Base-by-base conservation (phyloP, 352 stramenopile genomes). In the Discostella stelligera region DNA sequence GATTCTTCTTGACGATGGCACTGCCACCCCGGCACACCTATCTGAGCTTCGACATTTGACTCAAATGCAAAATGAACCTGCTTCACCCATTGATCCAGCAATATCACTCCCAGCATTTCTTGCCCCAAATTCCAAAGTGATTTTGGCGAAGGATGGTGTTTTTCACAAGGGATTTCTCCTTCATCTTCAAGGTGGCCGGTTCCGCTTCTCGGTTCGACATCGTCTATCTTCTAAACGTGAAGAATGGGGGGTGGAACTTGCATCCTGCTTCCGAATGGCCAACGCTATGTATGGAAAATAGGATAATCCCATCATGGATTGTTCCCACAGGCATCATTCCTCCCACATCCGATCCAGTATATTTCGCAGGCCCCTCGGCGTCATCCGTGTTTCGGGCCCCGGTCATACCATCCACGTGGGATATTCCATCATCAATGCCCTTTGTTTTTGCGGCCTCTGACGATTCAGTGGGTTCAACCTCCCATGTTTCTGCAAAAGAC, bases 61-160 rank as follows among this genome's bases (percentile, higher is more conserved):
- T 55, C 9, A 18, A 11, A 20, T 55, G n/a, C 48, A 18, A 10
- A 32, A 5, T 5, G 27, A 32, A 32, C 27, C 27, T 32, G 27
- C 27, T 32, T 32, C 27, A 32, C 27, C 27, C 27, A 32, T 5
- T 32, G 27, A 32, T 32, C 27, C 27, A 32, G 27, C 27, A 8
- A 27, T 23, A 21, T 10, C 14, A 20, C 48, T 59, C 2, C 53
- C 62, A 41, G 9, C 48, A 2, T 71, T 71, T 25, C 49, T 71
- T 1, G 18, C 7, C 6, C 21, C 27, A 37, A 58, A 71, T 2
- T 61, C 44, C 21, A 59, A 61, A 30, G 39, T 32, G 6, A 32
- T 32, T 32, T 32, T 32, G 27, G 27, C 27, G 2, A 32, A 32
- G 27, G 27, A 32, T 32, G 27, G 27, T 32, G 5, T 32, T 32